Base-by-base conservation (phyloP, 2,329 filamentous ascomycete genomes). In the Mycosphaerelloides madeirae region DNA sequence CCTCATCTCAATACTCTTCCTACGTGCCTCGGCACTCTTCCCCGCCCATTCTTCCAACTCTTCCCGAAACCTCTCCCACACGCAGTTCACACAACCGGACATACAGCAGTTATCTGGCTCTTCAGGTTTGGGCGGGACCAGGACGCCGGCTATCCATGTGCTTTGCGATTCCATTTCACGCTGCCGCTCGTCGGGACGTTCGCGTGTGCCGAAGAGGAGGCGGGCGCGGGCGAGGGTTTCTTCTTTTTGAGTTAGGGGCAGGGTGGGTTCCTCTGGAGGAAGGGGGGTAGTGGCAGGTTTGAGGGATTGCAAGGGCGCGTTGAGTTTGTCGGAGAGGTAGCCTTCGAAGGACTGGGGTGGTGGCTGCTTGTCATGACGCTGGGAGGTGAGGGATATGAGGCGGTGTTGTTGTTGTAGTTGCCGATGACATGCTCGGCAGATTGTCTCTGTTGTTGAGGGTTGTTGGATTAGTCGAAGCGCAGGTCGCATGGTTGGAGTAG, bases 101-200 rank as follows among this genome's bases (percentile, higher is more conserved):
- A 98, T 98, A 69, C 93, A 98, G 76, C 93, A 98, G 63, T 98
- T 96, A 60, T 97, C 93, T 3, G 93, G 93, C 68, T 98, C 91
- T 37, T 81, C 77, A 1, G 93, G 93, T 37, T 79, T 79, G 0
- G 89, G 90, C 2, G 93, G 93, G 3, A 97, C 84, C 14, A 80
- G 68, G 1, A 97, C 78, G 3, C 90, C 91, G 1, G 86, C 89
- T 43, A 96, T 73, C 48, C 80, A 72, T 7, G 72, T 78, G 38
- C 81, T 81, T 49, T 78, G 73, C 12, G 75, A 70, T 11, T 79
- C 70, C 29, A 81, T 75, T 34, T 79, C 74, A 48, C 80, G 78
- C 50, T 77, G 76, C 31, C 84, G 76, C 59, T 88, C 83, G 29
- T 78, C 77, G 1, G 89, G 86, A 1, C 85, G 81, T 12, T 93